Base-by-base conservation (phyloP, 163 green algal species). In the Chlamydomonas reinhardtii region DNA sequence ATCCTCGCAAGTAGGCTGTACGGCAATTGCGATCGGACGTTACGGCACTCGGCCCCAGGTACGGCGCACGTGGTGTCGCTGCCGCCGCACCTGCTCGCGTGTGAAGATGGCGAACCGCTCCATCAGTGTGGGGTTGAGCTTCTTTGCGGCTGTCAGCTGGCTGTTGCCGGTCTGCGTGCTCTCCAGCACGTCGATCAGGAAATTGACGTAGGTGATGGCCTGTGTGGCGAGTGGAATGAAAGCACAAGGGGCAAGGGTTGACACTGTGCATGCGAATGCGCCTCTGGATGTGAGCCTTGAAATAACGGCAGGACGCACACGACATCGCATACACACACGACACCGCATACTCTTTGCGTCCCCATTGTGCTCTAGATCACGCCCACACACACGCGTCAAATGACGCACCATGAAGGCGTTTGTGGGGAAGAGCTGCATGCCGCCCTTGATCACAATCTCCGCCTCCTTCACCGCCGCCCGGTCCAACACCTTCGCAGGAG, bases 21-120 rank as follows among this genome's bases (percentile, higher is more conserved):
- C n/a, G n/a, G n/a, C n/a, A n/a, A n/a, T n/a, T n/a, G n/a, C n/a
- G n/a, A n/a, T n/a, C n/a, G n/a, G n/a, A n/a, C n/a, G n/a, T n/a
- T n/a, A n/a, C n/a, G n/a, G n/a, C n/a, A n/a, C n/a, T n/a, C n/a
- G n/a, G n/a, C n/a, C n/a, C n/a, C n/a, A n/a, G n/a, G n/a, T n/a
- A n/a, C n/a, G n/a, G n/a, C n/a, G n/a, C n/a, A n/a, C n/a, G n/a
- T n/a, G n/a, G n/a, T n/a, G n/a, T n/a, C n/a, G n/a, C n/a, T n/a
- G n/a, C n/a, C n/a, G 4, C 22, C 72, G 3, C 25, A 78, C 79
- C 79, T 85, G 79, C 74, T 89, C 83, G 29, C 74, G 25, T 1
- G 65, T 66, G 34, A 84, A 89, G 62, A 89, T 82, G 32, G 74
- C 74, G 31, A 83, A 89, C 1, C 83, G 74, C 65, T 84, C 74